phyloP scores from a whole-genome alignment of 768 basidiomycete genomes.

The Boletus speciosus region DNA sequence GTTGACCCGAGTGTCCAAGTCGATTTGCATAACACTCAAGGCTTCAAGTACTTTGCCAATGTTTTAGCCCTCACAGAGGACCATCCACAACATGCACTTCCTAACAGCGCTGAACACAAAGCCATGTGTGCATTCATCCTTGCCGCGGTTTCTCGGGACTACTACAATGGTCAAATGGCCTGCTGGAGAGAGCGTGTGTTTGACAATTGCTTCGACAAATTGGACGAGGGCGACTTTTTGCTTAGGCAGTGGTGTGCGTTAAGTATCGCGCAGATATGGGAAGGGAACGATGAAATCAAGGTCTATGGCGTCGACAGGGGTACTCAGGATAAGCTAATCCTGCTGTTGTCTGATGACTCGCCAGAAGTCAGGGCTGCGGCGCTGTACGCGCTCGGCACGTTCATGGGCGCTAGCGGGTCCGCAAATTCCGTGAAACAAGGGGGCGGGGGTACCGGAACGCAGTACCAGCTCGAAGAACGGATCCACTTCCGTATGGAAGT shows the following conservation, averaged over 20 bases:
- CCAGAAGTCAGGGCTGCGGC: constrained; percentile 92
- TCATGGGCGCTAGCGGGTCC: constrained; percentile 86
- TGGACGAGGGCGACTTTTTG: constrained; percentile 89
- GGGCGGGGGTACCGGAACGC: constrained; percentile 84
- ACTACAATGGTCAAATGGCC: constrained; percentile 80
- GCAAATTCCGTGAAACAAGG: constrained; percentile 63
- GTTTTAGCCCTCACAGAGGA: constrained; percentile 71
- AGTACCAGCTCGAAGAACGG: constrained; percentile 69
- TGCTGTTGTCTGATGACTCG: constrained; percentile 78
- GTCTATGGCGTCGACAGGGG: constrained; percentile 73
- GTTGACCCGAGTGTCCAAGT: constrained; percentile 92
- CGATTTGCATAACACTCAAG: constrained; percentile 77
- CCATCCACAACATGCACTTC: constrained; percentile 52
- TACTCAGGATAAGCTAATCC: constrained; percentile 79
- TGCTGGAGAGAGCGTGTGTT: constrained; percentile 82
- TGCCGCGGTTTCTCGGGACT: constrained; percentile 84
- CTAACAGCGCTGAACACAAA: constrained; percentile 92
- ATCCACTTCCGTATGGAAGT: constrained; percentile 87
- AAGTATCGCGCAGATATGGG: constrained; percentile 96
- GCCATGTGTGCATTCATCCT: constrained; percentile 99
- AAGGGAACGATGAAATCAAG: constrained; percentile 86
- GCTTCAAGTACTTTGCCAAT: constrained; percentile 82
- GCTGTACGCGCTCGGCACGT: constrained; percentile 87
- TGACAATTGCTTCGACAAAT: constrained; percentile 77
- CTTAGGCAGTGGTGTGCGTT: constrained; percentile 92